Percentiles rank a stretch among this genome's conserved stretches.
Conservation (phyloP, 1,284 basidiomycete genomes). For the Papiliotrema fonsecae region DNA sequence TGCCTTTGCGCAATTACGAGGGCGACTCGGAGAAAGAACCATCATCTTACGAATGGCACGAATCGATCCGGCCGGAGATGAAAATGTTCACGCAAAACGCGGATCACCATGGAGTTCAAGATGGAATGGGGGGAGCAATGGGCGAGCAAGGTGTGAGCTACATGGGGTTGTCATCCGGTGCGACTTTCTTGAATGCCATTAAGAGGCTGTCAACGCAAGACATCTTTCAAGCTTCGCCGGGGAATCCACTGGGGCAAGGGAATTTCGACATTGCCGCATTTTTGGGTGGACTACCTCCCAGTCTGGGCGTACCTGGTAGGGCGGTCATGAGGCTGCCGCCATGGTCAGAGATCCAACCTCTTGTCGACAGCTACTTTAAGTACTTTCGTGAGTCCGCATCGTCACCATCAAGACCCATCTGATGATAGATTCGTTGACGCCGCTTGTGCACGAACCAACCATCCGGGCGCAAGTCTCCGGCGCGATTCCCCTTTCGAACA, state of each 20-base stretch:
- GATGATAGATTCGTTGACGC: conserved; percentile 18
- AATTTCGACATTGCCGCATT: background rate
- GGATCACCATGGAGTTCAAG: background rate
- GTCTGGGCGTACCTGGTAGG: background rate
- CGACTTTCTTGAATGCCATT: conserved; percentile 20
- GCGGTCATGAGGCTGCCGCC: conserved; percentile 8
- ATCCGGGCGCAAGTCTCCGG: conserved; percentile 23
- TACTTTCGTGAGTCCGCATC: conserved; percentile 16
- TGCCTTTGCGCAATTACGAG: background rate
- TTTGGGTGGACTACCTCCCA: background rate
- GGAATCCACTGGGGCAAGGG: background rate
- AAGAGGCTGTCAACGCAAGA: conserved; percentile 7
- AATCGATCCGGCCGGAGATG: background rate
- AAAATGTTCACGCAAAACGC: background rate
- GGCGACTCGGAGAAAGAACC: background rate
- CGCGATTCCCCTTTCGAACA: conserved; percentile 18
- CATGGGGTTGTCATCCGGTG: conserved; percentile 18
- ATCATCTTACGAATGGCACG: conserved; percentile 12
- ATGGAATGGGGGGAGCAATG: conserved; percentile 9
- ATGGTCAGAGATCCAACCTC: conserved; percentile 8
- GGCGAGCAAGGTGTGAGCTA: conserved; percentile 14
- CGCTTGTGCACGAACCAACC: conserved; percentile 28
- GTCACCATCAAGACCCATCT: background rate
- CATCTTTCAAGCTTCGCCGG: background rate
- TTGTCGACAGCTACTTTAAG: conserved; percentile 17